Conservation (phyloP, 345 rosid species). For the Gossypium longicalyx region DNA sequence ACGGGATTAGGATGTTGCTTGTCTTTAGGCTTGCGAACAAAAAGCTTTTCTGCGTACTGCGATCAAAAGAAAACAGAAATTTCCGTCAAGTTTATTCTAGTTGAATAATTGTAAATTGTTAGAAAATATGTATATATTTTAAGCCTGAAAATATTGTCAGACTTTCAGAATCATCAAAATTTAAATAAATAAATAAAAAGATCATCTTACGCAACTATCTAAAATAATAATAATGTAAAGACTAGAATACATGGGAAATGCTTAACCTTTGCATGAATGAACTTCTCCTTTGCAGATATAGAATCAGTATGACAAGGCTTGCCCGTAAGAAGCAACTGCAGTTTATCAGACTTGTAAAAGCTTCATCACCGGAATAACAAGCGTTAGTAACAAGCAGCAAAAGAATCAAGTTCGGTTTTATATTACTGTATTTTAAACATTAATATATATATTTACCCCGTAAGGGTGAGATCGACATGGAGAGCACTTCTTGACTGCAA, state of each 20-base stretch:
- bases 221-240: constrained; percentile 15
- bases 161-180: background rate
- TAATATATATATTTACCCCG: constrained; percentile 42
- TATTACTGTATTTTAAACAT: background rate
- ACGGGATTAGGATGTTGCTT: constrained; percentile 42
- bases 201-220: background rate
- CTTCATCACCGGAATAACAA: constrained; percentile 35
- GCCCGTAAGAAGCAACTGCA: constrained; percentile 46
- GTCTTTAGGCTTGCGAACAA: constrained; percentile 73
- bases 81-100: background rate
- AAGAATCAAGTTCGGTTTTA: background rate
- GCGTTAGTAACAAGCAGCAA: constrained; percentile 22
- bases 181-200: too few relatives aligned
- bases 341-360: constrained; percentile 53
- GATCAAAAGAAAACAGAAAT: constrained; percentile 15
- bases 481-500: constrained; percentile 75
- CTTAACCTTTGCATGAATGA: constrained; percentile 89
- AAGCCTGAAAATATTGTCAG: background rate
- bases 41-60: constrained; percentile 92
- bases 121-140: background rate
- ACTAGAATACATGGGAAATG: constrained; percentile 5
- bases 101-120: background rate
- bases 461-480: constrained; percentile 52
- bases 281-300: constrained; percentile 91
- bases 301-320: constrained; percentile 71